Conservation (phyloP, 1,284 basidiomycete genomes). For the Ustilago curta region DNA sequence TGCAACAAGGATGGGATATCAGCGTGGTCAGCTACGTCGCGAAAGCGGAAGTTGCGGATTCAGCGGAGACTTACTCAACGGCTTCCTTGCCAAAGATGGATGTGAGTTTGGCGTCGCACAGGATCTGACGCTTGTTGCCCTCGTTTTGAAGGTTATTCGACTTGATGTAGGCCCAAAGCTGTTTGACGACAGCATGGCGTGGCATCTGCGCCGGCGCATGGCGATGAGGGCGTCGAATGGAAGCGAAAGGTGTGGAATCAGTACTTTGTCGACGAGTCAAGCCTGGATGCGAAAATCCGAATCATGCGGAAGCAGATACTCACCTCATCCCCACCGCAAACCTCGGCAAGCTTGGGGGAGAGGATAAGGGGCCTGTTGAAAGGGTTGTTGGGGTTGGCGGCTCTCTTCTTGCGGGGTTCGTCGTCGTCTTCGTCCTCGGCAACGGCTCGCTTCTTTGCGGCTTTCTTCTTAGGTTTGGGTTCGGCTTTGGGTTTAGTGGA, state of each 20-base stretch:
- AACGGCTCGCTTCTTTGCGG: constrained; percentile 40
- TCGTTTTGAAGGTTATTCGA: constrained; percentile 82
- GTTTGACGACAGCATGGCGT: constrained; percentile 87
- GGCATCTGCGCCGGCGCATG: constrained; percentile 74
- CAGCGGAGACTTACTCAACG: constrained; percentile 73
- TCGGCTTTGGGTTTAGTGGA: constrained; percentile 39
- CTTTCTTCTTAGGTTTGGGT: constrained; percentile 63
- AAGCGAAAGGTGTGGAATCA: constrained; percentile 59
- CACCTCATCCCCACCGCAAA: constrained; percentile 65
- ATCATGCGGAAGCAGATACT: constrained; percentile 15
- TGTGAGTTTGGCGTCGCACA: constrained; percentile 79
- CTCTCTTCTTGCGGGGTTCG: constrained; percentile 54
- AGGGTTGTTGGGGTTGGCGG: constrained; percentile 66
- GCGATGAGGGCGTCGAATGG: constrained; percentile 69
- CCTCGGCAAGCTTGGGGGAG: constrained; percentile 59
- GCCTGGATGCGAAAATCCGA: background rate
- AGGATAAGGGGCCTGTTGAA: constrained; percentile 66
- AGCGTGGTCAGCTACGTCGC: constrained; percentile 1
- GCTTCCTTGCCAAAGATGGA: constrained; percentile 80
- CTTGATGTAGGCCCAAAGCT: constrained; percentile 87
- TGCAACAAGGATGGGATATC: constrained; percentile 5
- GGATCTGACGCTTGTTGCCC: constrained; percentile 77
- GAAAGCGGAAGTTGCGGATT: background rate
- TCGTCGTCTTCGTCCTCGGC: constrained; percentile 46
- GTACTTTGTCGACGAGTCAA: background rate